Conservation (phyloP, 257 asterid genomes). For the Primulina tabacum region DNA sequence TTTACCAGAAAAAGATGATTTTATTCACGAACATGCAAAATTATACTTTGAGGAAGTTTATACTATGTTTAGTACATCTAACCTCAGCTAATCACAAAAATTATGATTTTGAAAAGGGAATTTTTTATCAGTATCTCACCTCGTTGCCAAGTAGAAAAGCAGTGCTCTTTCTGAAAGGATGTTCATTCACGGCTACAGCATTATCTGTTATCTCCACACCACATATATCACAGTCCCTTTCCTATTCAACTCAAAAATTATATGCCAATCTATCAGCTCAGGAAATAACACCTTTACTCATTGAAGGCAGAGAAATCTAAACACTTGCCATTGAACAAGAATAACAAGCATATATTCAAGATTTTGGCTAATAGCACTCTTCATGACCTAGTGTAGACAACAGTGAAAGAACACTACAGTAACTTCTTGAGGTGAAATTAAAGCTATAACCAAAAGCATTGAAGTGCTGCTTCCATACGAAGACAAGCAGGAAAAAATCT, state of each 20-base stretch:
- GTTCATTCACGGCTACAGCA: constrained; percentile 69
- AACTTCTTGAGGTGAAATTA: not conserved
- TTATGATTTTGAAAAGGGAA: constrained; percentile 1
- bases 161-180: constrained; percentile 87
- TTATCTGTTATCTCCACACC: constrained; percentile 91
- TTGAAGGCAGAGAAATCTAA: not conserved
- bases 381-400: not conserved
- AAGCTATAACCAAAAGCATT: not conserved
- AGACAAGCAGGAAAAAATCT: not conserved
- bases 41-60: not conserved
- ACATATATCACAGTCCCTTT: constrained; percentile 84
- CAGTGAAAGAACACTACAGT: not conserved
- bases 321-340: not conserved
- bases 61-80: not conserved
- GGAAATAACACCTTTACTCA: not conserved
- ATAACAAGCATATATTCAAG: too few relatives aligned
- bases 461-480: not conserved
- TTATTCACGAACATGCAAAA: not conserved
- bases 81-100: not conserved
- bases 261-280: not conserved
- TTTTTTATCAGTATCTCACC: constrained; percentile 38
- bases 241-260: constrained; percentile 43
- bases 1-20: constrained; percentile 13
- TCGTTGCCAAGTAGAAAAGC: constrained; percentile 97
- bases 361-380: not conserved